These are phyloP conservation scores for Euphorbia tirucalli DNA, from an alignment of 345 rosid genomes.

Conservation along the genomic window DNA sequence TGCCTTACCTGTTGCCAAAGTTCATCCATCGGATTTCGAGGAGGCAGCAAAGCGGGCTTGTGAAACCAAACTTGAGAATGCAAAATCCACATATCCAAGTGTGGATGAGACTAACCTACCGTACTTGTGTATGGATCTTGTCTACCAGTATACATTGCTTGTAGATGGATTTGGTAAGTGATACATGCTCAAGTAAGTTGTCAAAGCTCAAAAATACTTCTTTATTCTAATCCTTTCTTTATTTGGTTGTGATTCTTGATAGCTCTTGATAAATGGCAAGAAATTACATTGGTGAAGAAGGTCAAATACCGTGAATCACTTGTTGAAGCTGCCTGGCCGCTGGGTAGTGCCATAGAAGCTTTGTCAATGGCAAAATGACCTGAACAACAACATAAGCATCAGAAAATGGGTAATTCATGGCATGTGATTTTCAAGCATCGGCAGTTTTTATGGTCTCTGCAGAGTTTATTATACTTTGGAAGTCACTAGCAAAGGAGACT, in stretches of 20 bases:
- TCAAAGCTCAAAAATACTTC: neutral
- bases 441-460: neutral
- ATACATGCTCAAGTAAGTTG: neutral
- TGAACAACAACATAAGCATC: neutral
- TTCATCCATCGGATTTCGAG: constrained; percentile 68
- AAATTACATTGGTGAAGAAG: constrained; percentile 80
- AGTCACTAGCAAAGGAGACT: constrained; percentile 7
- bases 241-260: constrained; percentile 6
- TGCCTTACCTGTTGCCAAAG: constrained; percentile 64
- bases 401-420: neutral
- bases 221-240: constrained; percentile 5
- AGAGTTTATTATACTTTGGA: constrained; percentile 8
- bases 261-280: constrained; percentile 76
- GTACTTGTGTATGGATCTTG: constrained; percentile 91
- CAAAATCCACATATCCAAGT: constrained; percentile 43
- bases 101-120: constrained; percentile 61
- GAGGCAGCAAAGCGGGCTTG: constrained; percentile 88
- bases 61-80: constrained; percentile 61
- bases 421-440: neutral
- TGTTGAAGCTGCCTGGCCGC: constrained; percentile 99
- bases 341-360: constrained; percentile 97
- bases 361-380: constrained; percentile 42
- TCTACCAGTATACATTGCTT: constrained; percentile 77
- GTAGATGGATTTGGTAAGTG: constrained; percentile 83
- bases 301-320: constrained; percentile 56